These are phyloP conservation scores for Colletotrichum navitas DNA, from an alignment of 2,329 filamentous ascomycete genomes.

Conservation along the genomic window DNA sequence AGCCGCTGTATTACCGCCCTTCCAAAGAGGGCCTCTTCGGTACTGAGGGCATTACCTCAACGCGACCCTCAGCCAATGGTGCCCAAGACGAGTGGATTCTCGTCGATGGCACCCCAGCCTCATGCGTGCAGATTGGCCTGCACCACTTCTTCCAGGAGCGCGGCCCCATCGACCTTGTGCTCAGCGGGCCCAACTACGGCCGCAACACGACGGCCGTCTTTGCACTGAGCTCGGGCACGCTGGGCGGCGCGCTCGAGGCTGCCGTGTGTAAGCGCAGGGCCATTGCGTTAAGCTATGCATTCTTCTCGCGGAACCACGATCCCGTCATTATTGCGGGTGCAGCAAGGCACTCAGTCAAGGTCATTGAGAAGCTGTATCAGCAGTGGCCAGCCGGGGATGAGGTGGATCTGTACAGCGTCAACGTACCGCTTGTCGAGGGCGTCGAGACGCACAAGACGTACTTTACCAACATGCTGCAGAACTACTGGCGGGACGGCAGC, in stretches of 20 bases:
- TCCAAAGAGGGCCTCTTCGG: constrained; percentile 55
- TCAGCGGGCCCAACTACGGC: constrained; percentile 86
- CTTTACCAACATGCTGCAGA: constrained; percentile 91
- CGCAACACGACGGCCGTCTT: constrained; percentile 86
- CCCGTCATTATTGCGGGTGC: constrained; percentile 83
- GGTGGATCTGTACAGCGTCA: constrained; percentile 90
- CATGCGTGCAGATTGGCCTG: constrained; percentile 84
- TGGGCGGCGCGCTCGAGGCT: constrained; percentile 83
- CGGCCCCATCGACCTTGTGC: constrained; percentile 80
- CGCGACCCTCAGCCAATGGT: constrained; percentile 61
- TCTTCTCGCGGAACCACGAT: constrained; percentile 88
- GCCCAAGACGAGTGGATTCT: constrained; percentile 83
- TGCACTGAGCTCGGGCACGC: constrained; percentile 80
- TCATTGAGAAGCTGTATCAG: constrained; percentile 82
- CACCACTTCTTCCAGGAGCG: constrained; percentile 82
- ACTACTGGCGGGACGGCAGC: constrained; percentile 86
- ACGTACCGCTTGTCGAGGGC: constrained; percentile 85
- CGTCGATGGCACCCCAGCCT: constrained; percentile 84
- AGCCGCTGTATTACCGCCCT: constrained; percentile 84
- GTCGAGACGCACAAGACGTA: constrained; percentile 79
- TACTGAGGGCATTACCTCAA: constrained; percentile 74
- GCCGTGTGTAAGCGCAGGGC: constrained; percentile 77
- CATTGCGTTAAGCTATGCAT: constrained; percentile 91
- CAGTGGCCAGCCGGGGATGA: constrained; percentile 77
- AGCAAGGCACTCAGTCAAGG: constrained; percentile 77